Base-by-base conservation (phyloP, 202 grass and related monocot species). In the Carex arenaria region DNA sequence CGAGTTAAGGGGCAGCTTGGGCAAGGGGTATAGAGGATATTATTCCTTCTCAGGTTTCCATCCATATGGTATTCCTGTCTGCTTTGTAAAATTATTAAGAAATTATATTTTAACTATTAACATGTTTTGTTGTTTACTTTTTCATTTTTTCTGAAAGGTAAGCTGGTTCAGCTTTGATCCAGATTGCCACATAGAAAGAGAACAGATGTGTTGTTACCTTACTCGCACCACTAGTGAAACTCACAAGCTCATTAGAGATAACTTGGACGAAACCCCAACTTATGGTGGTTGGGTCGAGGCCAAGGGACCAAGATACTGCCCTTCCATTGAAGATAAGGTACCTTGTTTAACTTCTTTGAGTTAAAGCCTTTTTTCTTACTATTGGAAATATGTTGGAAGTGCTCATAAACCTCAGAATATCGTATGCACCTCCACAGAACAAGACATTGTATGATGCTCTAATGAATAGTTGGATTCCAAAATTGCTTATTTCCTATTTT, bases 211-310 rank as follows among this genome's bases (percentile, higher is more conserved):
- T 61, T 98, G 96, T 83, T 95, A 98, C 83, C 73, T 98, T 84
- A 98, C 95, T 11, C 83, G 93, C 34, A 98, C 95, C 54, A 98
- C 95, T 67, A 92, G 90, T 82, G 89, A 90, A 31, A 98, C 95
- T 6, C 95, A 98, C 65, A 91, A 85, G 73, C 90, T 98, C 89
- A 88, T 98, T 84, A 93, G 78, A 84, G 91, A 98, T 66, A 95
- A 98, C 79, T 85, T 98, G 40, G 55, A 95, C 76, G 91, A 98
- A 90, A 98, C 89, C 72, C 95, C 95, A 87, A 98, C 95, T 67
- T 98, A 98, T 88, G 93, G 95, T 86, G 91, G 95, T n/a, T 98
- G 95, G 95, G 88, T 98, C 72, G 91, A 98, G 85, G 96, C 93
- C 64, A 98, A 92, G 87, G 96, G 96, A 72, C 93, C 93, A 87